Evolutionary conservation across 2,329 filamentous ascomycete genomes (phyloP).

Genomic region (Fusarium ramigenum): DNA sequence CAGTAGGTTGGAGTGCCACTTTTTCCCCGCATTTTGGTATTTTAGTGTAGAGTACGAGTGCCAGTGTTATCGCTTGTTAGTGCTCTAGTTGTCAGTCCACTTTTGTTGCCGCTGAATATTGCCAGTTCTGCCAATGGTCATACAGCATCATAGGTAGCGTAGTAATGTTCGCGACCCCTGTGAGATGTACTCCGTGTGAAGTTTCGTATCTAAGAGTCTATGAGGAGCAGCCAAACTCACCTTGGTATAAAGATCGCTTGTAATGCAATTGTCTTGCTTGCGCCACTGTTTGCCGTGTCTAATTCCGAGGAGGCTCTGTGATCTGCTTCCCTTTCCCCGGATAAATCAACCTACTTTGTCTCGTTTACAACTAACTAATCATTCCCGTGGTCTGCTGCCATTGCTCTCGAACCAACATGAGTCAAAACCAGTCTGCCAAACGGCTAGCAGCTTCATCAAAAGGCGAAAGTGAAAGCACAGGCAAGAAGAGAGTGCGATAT

Average conservation of each 20-base stretch:
- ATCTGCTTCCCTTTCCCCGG: rapidly evolving
- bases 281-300: neutral
- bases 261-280: neutral
- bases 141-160: neutral
- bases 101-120: rapidly evolving
- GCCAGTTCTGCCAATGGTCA: neutral
- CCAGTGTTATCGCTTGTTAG: neutral
- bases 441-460: neutral
- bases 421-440: neutral
- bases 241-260: neutral
- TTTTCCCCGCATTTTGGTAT: neutral
- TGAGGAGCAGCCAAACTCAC: neutral
- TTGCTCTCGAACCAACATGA: neutral
- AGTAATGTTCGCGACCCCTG: neutral
- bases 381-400: neutral
- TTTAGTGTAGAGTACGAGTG: neutral
- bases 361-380: neutral
- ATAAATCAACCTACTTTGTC: neutral
- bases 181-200: neutral
- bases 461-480: neutral
- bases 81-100: rapidly evolving
- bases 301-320: neutral
- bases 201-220: neutral
- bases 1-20: neutral
- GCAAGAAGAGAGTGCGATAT: neutral